Base-by-base conservation (phyloP, 169 alveolate genomes). In the Babesia caballi region DNA sequence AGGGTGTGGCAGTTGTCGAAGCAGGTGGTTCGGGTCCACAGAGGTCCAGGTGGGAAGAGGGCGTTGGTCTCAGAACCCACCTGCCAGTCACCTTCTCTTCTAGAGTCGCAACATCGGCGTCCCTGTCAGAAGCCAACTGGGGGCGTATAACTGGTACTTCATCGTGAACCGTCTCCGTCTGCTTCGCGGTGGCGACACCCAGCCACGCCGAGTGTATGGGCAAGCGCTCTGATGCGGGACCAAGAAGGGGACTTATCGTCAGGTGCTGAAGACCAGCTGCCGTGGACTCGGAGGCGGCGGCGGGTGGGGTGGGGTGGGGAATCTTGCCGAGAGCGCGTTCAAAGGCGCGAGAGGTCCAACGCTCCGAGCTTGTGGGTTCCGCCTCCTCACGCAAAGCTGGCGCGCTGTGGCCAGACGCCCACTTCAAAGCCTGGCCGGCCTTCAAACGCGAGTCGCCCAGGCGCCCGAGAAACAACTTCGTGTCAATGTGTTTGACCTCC, bases 341-440 rank as follows among this genome's bases (percentile, higher is more conserved):
- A 23, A 63, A 63, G 4, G 61, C 73, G 1, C 14, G 21, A 8
- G 73, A 63, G 19, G 73, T 42, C 73, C 73, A 63, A 25, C 58
- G 23, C 6, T 63, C 63, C 19, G 73, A 63, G 21, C 0, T 11
- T 5, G 3, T 12, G 36, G 21, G 50, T 14, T 30, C 19, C n/a
- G 69, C 3, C 3, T 9, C 15, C 8, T 41, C 36, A 30, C 46
- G 30, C 12, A 32, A 2, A 27, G 52, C 2, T 2, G 44, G 60
- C 25, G 42, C 60, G 14, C 28, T 1, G 17, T 27, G 27, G 28
- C 53, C 23, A 14, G 73, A n/a, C 1, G 40, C 36, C 73, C 73
- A 63, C 49, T 49, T 63, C 15, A 32, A 21, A 1, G 47, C 42
- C 0, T 44, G 46, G 25, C 12, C 52, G n/a, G 3, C 32, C n/a